A percentile compares a stretch with the other conserved stretches of the same genome.
These are phyloP conservation scores for Eimeria sp. DNA, from an alignment of 169 alveolate species.

Conservation along the genomic window DNA sequence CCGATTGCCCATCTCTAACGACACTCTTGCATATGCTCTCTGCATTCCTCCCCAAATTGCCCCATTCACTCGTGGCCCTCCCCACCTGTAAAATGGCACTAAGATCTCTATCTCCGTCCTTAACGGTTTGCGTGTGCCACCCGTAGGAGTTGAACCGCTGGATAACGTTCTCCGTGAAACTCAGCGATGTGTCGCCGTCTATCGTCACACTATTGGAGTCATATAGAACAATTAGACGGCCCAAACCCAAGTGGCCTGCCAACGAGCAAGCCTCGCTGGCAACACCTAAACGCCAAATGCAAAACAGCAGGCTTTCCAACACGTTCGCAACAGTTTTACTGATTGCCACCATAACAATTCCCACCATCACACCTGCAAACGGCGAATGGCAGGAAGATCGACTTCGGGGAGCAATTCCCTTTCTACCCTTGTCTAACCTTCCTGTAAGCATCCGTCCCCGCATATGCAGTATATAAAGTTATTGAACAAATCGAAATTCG, in stretches of 20 bases:
- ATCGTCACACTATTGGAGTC: conserved; percentile 91
- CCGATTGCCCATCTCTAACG: neutral
- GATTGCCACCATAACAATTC: neutral
- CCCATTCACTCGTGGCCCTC: neutral
- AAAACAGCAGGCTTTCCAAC: neutral
- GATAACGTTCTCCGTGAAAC: conserved; percentile 88
- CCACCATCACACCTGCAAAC: neutral
- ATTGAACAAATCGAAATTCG: conserved; percentile 88
- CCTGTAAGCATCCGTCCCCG: conserved; percentile 94
- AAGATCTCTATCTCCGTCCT: conserved; percentile 61
- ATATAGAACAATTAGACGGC: conserved; percentile 88
- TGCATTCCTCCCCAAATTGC: neutral
- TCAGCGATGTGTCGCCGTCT: conserved; percentile 89
- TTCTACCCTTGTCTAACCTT: conserved; percentile 73
- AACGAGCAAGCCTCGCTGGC: conserved; percentile 91
- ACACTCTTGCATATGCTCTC: neutral
- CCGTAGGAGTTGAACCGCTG: conserved; percentile 86
- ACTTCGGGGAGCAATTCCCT: neutral
- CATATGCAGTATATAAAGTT: conserved; percentile 85
- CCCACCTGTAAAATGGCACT: conserved; percentile 52
- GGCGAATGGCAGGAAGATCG: neutral
- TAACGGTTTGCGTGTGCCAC: conserved; percentile 88
- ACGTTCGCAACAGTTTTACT: neutral
- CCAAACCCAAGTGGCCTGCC: conserved; percentile 91
- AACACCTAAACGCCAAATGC: conserved; percentile 73